phyloP scores from a whole-genome alignment of 2,329 filamentous ascomycete genomes.

The Trichoderma sp. region DNA sequence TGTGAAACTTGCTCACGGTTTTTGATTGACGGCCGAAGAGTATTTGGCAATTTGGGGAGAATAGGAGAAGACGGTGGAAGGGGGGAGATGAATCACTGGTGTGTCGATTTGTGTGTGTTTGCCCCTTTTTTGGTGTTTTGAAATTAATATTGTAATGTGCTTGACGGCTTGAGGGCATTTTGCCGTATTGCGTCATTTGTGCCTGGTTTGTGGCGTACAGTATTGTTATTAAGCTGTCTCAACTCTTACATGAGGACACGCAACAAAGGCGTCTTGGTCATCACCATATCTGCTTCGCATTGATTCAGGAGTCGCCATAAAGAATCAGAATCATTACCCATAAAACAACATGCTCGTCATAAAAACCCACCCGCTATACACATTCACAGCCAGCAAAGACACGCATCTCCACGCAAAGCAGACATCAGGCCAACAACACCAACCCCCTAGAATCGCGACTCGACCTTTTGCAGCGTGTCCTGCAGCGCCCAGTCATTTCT shows the following conservation, averaged over 20 bases:
- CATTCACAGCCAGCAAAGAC: background rate
- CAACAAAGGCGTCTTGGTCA: background rate
- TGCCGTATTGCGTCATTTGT: background rate
- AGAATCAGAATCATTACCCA: background rate
- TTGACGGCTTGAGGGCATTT: background rate
- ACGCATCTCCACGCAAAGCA: background rate
- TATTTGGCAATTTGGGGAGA: background rate
- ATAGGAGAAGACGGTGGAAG: background rate
- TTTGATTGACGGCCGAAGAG: background rate
- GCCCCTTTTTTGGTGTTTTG: background rate
- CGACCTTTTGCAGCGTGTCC: conserved; percentile 51
- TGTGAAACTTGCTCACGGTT: conserved; percentile 12
- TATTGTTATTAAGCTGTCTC: background rate
- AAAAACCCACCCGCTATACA: background rate
- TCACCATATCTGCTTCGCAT: background rate
- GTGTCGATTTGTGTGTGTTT: background rate
- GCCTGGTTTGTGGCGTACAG: background rate
- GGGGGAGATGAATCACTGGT: background rate
- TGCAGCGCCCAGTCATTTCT: conserved; percentile 72
- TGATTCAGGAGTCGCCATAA: background rate
- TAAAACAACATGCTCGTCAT: background rate
- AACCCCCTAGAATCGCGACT: conserved; percentile 33
- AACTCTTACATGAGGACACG: background rate
- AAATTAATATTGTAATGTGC: background rate
- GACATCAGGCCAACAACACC: background rate